Percentiles rank a stretch among this genome's conserved stretches.
Conservation (phyloP, 2,329 filamentous ascomycete genomes). For the Neopestalotiopsis sp. region DNA sequence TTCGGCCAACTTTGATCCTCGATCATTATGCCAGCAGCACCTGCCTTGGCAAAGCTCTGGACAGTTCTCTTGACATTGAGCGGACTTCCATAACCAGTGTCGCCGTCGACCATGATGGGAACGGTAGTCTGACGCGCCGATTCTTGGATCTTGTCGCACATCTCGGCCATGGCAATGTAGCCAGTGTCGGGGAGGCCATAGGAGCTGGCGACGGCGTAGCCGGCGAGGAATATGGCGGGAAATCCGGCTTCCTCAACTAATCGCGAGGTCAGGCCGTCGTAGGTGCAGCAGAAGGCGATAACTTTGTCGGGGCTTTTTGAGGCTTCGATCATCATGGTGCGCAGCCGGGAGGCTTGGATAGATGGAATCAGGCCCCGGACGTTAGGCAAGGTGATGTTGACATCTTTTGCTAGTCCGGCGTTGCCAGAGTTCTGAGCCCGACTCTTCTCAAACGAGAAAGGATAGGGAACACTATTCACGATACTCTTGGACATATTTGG, state of each 20-base stretch:
- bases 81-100: constrained; percentile 53
- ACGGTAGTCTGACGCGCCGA: constrained; percentile 41
- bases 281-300: background rate
- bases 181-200: constrained; percentile 34
- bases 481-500: constrained; percentile 33
- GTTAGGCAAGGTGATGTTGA: background rate
- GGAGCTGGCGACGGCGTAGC: constrained; percentile 1
- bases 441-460: constrained; percentile 23
- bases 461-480: constrained; percentile 38
- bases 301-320: background rate
- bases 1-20: constrained; percentile 5
- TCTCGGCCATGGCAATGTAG: constrained; percentile 53
- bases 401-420: background rate
- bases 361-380: background rate
- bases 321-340: background rate
- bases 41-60: constrained; percentile 47
- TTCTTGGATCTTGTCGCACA: constrained; percentile 52
- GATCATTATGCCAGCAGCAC: constrained; percentile 38
- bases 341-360: background rate
- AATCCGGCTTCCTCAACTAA: background rate
- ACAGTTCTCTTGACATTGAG: constrained; percentile 54
- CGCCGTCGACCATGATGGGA: constrained; percentile 51
- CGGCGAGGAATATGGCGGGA: background rate
- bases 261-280: background rate
- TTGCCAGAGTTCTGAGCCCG: background rate